Conservation (phyloP, 228 moss, liverwort and hornwort genomes). For the Sphagnum fallax region DNA sequence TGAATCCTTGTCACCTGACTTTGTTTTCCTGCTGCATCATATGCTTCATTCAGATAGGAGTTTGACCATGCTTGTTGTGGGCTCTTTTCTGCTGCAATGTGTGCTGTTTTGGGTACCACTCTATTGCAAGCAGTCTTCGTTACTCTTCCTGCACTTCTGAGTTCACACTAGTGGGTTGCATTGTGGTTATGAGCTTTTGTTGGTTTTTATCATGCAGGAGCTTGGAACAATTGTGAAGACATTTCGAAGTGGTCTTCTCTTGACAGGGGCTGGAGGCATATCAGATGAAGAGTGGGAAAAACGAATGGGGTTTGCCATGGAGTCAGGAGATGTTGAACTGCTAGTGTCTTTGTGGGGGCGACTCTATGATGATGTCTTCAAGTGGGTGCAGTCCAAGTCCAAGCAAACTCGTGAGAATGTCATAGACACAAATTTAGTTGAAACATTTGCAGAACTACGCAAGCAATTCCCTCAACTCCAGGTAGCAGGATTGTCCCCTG, state of each 20-base stretch:
- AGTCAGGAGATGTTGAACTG: slow-evolving; percentile 41
- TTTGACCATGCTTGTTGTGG: neutral
- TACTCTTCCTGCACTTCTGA: no score
- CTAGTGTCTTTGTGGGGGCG: slow-evolving; percentile 49
- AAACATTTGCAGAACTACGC: slow-evolving; percentile 14
- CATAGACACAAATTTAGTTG: slow-evolving; percentile 6
- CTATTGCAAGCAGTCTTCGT: no score
- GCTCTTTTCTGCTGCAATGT: no score
- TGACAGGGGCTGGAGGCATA: slow-evolving; percentile 47
- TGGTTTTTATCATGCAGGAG: slow-evolving; percentile 17
- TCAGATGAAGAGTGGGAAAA: slow-evolving; percentile 45
- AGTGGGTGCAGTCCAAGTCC: slow-evolving; percentile 38
- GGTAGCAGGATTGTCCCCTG: slow-evolving; percentile 18
- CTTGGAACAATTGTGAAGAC: slow-evolving; percentile 41
- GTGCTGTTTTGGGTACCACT: neutral
- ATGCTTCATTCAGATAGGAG: neutral
- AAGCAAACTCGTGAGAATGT: slow-evolving; percentile 6
- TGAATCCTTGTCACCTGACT: neutral
- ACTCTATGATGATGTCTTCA: slow-evolving; percentile 39
- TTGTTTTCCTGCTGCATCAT: no score
- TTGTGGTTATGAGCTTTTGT: no score
- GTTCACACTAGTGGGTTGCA: no score
- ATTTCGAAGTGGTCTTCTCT: slow-evolving; percentile 39
- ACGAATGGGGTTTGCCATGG: slow-evolving; percentile 24
- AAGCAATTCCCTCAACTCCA: slow-evolving; percentile 15